Conservation (phyloP, 768 basidiomycete genomes). For the Leucosporidium yakuticum region DNA sequence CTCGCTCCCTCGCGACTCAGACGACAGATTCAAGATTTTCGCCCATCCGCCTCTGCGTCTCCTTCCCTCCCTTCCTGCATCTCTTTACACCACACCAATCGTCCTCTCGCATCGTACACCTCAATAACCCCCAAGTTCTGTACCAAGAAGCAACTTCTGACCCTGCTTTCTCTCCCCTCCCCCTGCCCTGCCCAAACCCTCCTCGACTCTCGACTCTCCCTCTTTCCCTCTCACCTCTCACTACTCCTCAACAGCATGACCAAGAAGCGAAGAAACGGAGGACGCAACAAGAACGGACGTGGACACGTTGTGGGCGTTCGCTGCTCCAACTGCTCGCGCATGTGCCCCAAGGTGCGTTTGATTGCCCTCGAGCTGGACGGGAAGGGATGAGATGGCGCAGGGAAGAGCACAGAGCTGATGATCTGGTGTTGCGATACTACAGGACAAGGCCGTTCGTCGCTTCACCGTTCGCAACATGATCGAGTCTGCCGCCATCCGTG, state of each 20-base stretch:
- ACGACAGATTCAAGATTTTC: no score
- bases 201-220: no score
- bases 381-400: neutral
- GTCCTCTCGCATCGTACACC: no score
- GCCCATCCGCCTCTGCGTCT: no score
- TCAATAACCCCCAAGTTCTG: no score
- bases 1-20: no score
- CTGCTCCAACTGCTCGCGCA: conserved; percentile 97
- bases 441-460: conserved; percentile 93
- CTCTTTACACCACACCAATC: no score
- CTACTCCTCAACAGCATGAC: conserved; percentile 53
- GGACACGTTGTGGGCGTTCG: conserved; percentile 91
- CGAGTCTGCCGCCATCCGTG: conserved; percentile 93
- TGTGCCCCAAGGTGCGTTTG: conserved; percentile 61
- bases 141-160: no score
- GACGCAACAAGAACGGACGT: conserved; percentile 98
- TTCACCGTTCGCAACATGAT: conserved; percentile 99
- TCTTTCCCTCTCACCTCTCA: conserved; percentile 24
- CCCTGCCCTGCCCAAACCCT: no score
- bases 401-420: neutral
- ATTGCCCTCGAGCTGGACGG: neutral
- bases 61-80: no score
- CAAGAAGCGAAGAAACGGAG: conserved; percentile 98
- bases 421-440: neutral
- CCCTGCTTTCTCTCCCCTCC: no score